phyloP scores from a whole-genome alignment of 1,284 basidiomycete genomes.

The Porodaedalea pini region DNA sequence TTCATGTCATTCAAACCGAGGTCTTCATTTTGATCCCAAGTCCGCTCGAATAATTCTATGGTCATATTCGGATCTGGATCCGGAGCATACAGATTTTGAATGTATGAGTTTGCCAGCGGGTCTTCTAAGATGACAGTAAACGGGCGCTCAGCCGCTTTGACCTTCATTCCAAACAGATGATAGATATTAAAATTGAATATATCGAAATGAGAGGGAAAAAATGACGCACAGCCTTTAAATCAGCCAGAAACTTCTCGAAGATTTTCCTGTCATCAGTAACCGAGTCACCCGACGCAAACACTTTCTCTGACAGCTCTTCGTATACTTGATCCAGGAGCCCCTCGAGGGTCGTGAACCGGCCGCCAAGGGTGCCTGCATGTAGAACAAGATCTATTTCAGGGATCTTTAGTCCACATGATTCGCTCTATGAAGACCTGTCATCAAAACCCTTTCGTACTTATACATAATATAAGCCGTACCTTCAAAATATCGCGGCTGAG shows the following conservation, averaged over 20 bases:
- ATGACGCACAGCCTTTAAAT: constrained; percentile 69
- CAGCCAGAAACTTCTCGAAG: constrained; percentile 76
- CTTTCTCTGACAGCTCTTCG: constrained; percentile 91
- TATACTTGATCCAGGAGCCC: constrained; percentile 94
- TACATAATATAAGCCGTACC: constrained; percentile 38
- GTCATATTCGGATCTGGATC: constrained; percentile 91
- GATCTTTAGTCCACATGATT: constrained; percentile 86
- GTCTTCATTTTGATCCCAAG: constrained; percentile 92
- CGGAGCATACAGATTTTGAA: constrained; percentile 93
- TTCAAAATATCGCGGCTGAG: constrained; percentile 93
- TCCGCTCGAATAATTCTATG: constrained; percentile 80
- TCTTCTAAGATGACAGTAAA: constrained; percentile 96
- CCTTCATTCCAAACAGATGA: constrained; percentile 37
- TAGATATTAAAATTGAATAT: not conserved
- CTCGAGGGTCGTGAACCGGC: constrained; percentile 97
- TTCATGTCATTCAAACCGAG: constrained; percentile 96
- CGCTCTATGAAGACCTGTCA: constrained; percentile 56
- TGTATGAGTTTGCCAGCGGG: constrained; percentile 91
- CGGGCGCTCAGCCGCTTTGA: constrained; percentile 71
- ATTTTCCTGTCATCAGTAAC: constrained; percentile 44
- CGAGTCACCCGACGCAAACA: constrained; percentile 80
- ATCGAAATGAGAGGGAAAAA: constrained; percentile 2
- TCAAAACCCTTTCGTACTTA: not conserved
- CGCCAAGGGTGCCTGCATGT: constrained; percentile 92
- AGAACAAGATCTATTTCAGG: constrained; percentile 95